Evolutionary conservation across 352 stramenopile genomes (phyloP).

Genomic region (Aphanomyces astaci): DNA sequence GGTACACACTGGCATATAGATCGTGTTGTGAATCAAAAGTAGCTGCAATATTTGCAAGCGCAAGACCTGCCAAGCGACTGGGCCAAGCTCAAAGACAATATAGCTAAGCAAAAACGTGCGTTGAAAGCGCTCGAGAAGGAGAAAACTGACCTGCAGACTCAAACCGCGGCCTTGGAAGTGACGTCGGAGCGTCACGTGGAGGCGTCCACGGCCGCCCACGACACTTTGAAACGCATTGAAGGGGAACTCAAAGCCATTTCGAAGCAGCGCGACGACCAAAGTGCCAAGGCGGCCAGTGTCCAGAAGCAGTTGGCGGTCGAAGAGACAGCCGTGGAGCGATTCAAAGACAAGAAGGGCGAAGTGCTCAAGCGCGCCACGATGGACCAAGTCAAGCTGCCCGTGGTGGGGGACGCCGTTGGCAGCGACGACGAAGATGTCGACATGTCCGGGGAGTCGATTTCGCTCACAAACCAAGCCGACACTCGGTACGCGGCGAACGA

Average conservation of each 20-base stretch:
- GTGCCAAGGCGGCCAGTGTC: constrained; percentile 52
- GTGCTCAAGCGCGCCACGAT: constrained; percentile 92
- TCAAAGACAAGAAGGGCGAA: constrained; percentile 92
- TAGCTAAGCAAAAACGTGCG: constrained; percentile 37
- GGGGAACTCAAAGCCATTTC: constrained; percentile 51
- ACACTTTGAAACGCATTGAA: constrained; percentile 41
- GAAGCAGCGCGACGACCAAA: constrained; percentile 55
- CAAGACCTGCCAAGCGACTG: constrained; percentile 58
- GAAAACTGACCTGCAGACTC: constrained; percentile 39
- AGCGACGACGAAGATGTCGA: constrained; percentile 31
- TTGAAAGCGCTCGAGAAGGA: constrained; percentile 52
- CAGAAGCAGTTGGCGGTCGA: constrained; percentile 82
- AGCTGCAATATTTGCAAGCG: constrained; percentile 55
- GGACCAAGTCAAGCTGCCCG: constrained; percentile 91
- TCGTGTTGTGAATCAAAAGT: not conserved
- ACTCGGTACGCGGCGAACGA: constrained; percentile 41
- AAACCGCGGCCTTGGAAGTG: constrained; percentile 48
- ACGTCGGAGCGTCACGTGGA: constrained; percentile 64
- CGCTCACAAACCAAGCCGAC: constrained; percentile 41
- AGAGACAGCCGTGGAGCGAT: constrained; percentile 85
- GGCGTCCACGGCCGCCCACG: constrained; percentile 22
- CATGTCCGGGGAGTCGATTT: constrained; percentile 26
- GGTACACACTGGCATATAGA: constrained; percentile 30
- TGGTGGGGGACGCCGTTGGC: constrained; percentile 33
- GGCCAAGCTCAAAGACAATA: constrained; percentile 37